A percentile compares a stretch with the other conserved stretches of the same genome.
These are phyloP conservation scores for Pyrenopolyporus hunteri DNA, from an alignment of 495 filamentous ascomycete species.

Conservation along the genomic window DNA sequence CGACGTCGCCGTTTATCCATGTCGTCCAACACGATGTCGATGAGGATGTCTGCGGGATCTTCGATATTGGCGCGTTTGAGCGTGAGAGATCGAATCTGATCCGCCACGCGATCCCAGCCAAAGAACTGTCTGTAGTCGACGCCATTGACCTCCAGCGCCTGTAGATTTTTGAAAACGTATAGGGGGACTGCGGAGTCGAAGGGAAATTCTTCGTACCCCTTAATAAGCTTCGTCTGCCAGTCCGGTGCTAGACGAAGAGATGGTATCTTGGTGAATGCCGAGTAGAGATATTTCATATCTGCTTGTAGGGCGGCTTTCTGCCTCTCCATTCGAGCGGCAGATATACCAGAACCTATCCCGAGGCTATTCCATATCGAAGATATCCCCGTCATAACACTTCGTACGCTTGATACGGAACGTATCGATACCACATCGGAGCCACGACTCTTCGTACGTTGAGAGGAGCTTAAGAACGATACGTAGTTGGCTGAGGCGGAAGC, in stretches of 20 bases:
- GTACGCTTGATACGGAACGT: constrained; percentile 92
- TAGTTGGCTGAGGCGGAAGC: constrained; percentile 87
- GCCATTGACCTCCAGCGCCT: constrained; percentile 89
- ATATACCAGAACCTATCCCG: constrained; percentile 75
- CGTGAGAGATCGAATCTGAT: constrained; percentile 88
- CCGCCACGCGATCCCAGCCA: constrained; percentile 92
- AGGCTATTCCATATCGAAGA: constrained; percentile 89
- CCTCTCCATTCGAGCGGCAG: constrained; percentile 79
- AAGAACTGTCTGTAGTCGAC: constrained; percentile 96
- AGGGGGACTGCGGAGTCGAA: constrained; percentile 98
- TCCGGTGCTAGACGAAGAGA: constrained; percentile 87
- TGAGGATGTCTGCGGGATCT: constrained; percentile 86
- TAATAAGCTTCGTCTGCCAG: constrained; percentile 83
- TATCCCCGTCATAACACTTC: constrained; percentile 97
- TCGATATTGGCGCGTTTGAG: constrained; percentile 87
- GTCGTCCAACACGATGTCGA: constrained; percentile 93
- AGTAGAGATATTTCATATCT: constrained; percentile 95
- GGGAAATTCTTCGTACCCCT: constrained; percentile 95
- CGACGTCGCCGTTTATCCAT: constrained; percentile 88
- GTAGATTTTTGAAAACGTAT: constrained; percentile 93
- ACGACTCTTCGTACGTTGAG: constrained; percentile 73
- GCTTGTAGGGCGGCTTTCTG: constrained; percentile 82
- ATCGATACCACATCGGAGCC: constrained; percentile 87
- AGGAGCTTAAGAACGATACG: constrained; percentile 90
- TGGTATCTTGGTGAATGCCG: constrained; percentile 97